A percentile compares a stretch with the other conserved stretches of the same genome.
These are phyloP conservation scores for Kalanchoe fedtschenkoi DNA, from an alignment of 164 flowering plant genomes.

Conservation along the genomic window DNA sequence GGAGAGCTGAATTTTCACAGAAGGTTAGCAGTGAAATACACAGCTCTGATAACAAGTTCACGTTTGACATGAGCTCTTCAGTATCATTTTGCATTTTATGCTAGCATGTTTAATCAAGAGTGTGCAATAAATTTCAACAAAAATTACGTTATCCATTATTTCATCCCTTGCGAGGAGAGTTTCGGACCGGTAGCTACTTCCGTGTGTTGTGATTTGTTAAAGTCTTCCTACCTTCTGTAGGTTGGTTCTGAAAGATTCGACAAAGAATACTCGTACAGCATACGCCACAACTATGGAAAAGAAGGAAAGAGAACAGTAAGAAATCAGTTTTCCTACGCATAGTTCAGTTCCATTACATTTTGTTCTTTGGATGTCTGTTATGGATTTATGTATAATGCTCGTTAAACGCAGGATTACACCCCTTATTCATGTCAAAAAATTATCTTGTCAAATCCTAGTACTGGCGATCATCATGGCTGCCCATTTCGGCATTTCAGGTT, in stretches of 20 bases:
- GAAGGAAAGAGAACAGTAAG: slow-evolving; percentile 94
- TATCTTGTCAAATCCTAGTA: slow-evolving; percentile 77
- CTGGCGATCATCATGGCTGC: slow-evolving; percentile 98
- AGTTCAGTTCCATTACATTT: neutral
- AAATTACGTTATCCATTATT: neutral
- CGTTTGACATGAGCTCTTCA: neutral
- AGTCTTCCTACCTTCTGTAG: slow-evolving; percentile 22
- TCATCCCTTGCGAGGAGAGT: neutral
- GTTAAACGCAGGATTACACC: slow-evolving; percentile 70
- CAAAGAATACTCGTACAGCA: slow-evolving; percentile 86
- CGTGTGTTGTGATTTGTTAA: neutral
- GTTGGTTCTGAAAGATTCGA: slow-evolving; percentile 92
- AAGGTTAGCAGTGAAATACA: slow-evolving; percentile 31
- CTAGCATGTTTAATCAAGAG: neutral
- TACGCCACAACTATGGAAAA: slow-evolving; percentile 90
- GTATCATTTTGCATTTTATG: neutral
- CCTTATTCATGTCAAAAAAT: slow-evolving; percentile 90
- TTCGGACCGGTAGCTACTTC: neutral
- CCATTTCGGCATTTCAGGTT: slow-evolving; percentile 98
- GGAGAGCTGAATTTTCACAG: slow-evolving; percentile 86
- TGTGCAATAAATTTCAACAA: neutral
- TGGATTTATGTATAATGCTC: neutral
- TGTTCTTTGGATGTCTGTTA: neutral
- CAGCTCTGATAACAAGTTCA: neutral
- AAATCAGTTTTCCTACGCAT: neutral